Evolutionary conservation across 352 stramenopile species (phyloP).

Genomic region (Phytophthora cactorum): DNA sequence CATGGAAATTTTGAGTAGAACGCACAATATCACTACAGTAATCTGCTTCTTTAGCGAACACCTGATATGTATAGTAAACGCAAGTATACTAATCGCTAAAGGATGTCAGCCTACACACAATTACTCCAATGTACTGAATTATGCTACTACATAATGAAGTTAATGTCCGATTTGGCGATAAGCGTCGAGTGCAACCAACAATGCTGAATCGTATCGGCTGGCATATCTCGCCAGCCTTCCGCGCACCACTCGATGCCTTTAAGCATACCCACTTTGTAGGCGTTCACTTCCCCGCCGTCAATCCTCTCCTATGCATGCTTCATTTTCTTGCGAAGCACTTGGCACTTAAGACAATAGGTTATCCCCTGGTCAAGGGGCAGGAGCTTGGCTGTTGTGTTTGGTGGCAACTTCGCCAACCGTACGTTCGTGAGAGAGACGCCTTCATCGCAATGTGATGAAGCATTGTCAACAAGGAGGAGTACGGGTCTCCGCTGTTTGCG

Average conservation of each 20-base stretch:
- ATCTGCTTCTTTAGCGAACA: not conserved
- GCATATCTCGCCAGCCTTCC: not conserved
- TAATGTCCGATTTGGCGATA: too few relatives aligned
- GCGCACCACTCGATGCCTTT: not conserved
- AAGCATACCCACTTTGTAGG: not conserved
- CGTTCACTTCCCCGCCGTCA: not conserved
- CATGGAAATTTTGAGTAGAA: too few relatives aligned
- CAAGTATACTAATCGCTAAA: not conserved
- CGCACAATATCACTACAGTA: too few relatives aligned
- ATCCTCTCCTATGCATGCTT: not conserved
- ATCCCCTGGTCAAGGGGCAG: not conserved
- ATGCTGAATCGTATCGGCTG: too few relatives aligned
- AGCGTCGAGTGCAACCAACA: too few relatives aligned
- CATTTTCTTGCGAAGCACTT: not conserved
- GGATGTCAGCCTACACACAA: not conserved
- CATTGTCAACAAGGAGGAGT: not conserved
- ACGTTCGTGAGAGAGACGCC: not conserved
- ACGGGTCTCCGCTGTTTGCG: not conserved
- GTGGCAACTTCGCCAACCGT: not conserved
- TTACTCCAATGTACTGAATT: not conserved
- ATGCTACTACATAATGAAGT: too few relatives aligned
- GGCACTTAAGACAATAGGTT: not conserved
- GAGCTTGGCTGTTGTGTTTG: not conserved
- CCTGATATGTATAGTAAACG: not conserved
- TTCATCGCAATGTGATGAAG: not conserved